Evolutionary conservation across 2,329 filamentous ascomycete genomes (phyloP), one percentile per base, ranked within the genome.

Genomic region (Colletotrichum noveboracense): DNA sequence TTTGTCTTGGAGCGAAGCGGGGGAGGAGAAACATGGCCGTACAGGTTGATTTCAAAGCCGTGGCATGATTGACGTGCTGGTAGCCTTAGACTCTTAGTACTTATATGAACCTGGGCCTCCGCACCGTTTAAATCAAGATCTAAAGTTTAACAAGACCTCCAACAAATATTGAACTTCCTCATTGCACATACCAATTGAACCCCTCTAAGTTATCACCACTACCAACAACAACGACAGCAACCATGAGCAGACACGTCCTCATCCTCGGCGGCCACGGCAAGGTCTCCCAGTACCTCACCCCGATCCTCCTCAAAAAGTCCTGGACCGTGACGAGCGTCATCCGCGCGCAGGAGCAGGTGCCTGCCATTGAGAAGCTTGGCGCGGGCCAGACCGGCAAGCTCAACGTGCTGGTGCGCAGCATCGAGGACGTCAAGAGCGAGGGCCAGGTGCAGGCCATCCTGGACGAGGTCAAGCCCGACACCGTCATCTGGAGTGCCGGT

Each of bases 211-310:
- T 3, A 65, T 6, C 30, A 58, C 38, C 34, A 36, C 1, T 34
- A 34, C 3, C 36, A 36, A 2, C 26, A 32, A 6, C 30, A 21
- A 36, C 34, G 6, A 36, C n/a, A 32, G 36, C 10, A 65, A 80
- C 67, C 77, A 80, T 83, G 77, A 79, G 78, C 78, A 87, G 83
- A 34, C 88, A 91, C 81, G 91, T 96, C 75, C 92, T 96, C 76
- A 85, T 97, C 78, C 91, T 97, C 77, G 95, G 95, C 80, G 95
- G 95, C 80, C 94, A 96, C 86, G 95, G 95, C 86, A 95, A 96
- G 83, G 85, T 97, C 75, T 91, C 94, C 78, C 91, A 94, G 74
- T 86, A 93, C 58, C 89, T 97, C 52, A 97, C 95, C 10, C 94
- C 94, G 2, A 89, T 96, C 75, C 91, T 97, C 9, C 91, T 97